Conservation (phyloP, 257 asterid species). For the Nicotiana paniculata region DNA sequence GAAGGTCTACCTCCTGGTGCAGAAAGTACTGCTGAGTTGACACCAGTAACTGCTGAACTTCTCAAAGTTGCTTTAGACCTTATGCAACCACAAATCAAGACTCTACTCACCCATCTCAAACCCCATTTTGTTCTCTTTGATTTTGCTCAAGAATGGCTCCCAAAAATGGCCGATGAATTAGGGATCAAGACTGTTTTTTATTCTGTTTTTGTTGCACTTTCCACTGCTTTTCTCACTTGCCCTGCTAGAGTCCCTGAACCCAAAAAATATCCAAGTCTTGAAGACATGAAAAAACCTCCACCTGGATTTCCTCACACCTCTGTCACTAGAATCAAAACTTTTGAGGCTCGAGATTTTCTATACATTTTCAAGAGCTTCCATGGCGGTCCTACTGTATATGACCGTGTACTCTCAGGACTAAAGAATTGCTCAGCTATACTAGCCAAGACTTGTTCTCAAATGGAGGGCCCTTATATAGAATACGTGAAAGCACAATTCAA, state of each 20-base stretch:
- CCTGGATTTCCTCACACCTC: constrained; percentile 43
- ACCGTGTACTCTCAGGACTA: constrained; percentile 37
- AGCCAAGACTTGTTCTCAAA: constrained; percentile 43
- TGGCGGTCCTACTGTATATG: constrained; percentile 30
- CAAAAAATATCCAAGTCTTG: constrained; percentile 17
- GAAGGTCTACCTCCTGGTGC: constrained; percentile 41
- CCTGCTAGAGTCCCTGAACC: constrained; percentile 34
- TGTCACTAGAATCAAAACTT: constrained; percentile 22
- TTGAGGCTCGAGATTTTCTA: constrained; percentile 41
- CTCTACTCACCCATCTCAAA: constrained; percentile 18
- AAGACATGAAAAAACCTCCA: constrained; percentile 40
- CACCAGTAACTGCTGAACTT: constrained; percentile 33
- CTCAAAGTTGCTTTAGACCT: constrained; percentile 41
- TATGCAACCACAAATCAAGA: constrained; percentile 44
- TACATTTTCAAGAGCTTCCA: constrained; percentile 39
- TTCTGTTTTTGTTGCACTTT: constrained; percentile 38
- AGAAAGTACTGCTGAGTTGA: constrained; percentile 38
- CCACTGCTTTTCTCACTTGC: constrained; percentile 38
- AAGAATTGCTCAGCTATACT: constrained; percentile 37
- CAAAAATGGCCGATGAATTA: constrained; percentile 29
- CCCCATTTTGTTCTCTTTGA: constrained; percentile 55
- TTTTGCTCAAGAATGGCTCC: constrained; percentile 59
- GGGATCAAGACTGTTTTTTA: constrained; percentile 38
- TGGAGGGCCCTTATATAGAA: constrained; percentile 42
- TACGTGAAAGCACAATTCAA: constrained; percentile 37